Evolutionary conservation across 345 rosid species (phyloP).

Genomic region (Eucalyptus tenuipes): DNA sequence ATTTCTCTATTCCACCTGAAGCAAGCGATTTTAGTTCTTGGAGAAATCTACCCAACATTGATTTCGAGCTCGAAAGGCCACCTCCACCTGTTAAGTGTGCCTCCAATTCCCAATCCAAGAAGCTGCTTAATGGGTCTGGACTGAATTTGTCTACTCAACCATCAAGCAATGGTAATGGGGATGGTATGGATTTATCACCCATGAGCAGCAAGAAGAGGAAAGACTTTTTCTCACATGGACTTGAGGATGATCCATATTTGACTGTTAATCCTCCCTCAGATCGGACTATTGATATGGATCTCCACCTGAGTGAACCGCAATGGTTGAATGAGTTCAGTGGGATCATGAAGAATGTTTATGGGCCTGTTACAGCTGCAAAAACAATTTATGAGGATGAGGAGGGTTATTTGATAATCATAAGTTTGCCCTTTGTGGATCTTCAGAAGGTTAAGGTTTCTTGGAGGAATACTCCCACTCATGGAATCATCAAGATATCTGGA

Average conservation of each 20-base stretch:
- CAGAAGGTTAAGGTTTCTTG: slow-evolving; percentile 92
- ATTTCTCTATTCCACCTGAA: slow-evolving; percentile 62
- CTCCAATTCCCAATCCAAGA: slow-evolving; percentile 47
- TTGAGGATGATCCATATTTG: slow-evolving; percentile 48
- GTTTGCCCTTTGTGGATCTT: slow-evolving; percentile 86
- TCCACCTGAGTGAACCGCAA: slow-evolving; percentile 53
- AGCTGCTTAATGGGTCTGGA: slow-evolving; percentile 74
- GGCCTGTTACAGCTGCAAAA: slow-evolving; percentile 95
- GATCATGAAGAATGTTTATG: slow-evolving; percentile 61
- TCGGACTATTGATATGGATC: slow-evolving; percentile 33
- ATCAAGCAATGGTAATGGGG: slow-evolving; percentile 48
- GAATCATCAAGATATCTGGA: slow-evolving; percentile 80
- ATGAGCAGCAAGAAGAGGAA: slow-evolving; percentile 66
- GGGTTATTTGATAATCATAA: slow-evolving; percentile 71
- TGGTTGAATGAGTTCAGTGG: slow-evolving; percentile 84
- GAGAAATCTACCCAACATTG: slow-evolving; percentile 90
- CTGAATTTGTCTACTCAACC: slow-evolving; percentile 74
- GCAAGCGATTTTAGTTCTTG: slow-evolving; percentile 91
- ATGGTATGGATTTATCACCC: slow-evolving; percentile 59
- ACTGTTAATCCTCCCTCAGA: slow-evolving; percentile 27
- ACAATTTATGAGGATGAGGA: slow-evolving; percentile 84
- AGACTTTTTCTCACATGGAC: slow-evolving; percentile 58
- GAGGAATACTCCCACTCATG: slow-evolving; percentile 78
- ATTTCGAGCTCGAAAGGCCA: slow-evolving; percentile 83
- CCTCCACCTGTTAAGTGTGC: slow-evolving; percentile 36